Evolutionary conservation across 1,284 basidiomycete species (phyloP), one percentile per base, ranked within the genome.

Genomic region (Ustilago curta): DNA sequence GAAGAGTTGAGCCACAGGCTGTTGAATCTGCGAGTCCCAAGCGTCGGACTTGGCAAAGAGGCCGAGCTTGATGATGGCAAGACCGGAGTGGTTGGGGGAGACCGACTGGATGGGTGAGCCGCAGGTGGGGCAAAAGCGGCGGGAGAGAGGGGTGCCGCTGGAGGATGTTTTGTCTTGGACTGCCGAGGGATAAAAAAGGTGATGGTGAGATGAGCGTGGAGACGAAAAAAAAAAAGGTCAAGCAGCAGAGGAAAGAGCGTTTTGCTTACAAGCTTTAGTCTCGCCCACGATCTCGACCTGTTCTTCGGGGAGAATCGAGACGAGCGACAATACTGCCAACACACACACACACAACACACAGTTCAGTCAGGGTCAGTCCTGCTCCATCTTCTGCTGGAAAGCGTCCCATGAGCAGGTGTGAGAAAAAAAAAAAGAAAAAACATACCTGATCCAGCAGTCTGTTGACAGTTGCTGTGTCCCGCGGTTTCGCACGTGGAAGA

Each of bases 61-160:
- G 14, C 70, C 70, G 53, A 62, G 59, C 39, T 73, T 73, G 70
- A 73, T 45, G 44, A 73, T 58, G 43, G 65, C 53, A 16, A 37
- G 27, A 11, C 65, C 58, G 3, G 56, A 25, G 8, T 29, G 21
- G 5, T 50, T 31, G 32, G 64, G 51, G 23, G 31, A 21, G 25
- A 68, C 44, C 19, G 59, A 57, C 40, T 62, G 56, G 23, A 67
- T 12, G 16, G 64, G 59, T 0, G 42, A 19, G 11, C 70, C 70
- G 49, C 70, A 72, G 7, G 51, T 35, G 21, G 43, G 25, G 49
- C 70, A 72, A 37, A 72, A 72, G 16, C 32, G 56, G 19, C 70
- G 59, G 53, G 23, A 40, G 29, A 54, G 27, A 32, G 43, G n/a
- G 35, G 57, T 58, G 42, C 60, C 70, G 50, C 70, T 68, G 12